Base-by-base conservation (phyloP, 805 yeast genomes). In the Ogataea nitratoaversa region DNA sequence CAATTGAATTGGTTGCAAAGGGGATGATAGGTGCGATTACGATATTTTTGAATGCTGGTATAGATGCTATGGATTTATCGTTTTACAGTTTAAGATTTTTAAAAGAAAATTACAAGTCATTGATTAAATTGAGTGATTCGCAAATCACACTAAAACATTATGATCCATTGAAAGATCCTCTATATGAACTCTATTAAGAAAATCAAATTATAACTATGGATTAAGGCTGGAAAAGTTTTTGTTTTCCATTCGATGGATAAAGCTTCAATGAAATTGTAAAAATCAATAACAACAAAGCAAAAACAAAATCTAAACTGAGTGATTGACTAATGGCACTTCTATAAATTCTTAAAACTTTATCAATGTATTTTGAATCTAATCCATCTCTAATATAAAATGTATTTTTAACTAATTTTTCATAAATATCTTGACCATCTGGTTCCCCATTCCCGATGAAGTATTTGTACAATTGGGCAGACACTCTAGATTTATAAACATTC, bases 1-100 rank as follows among this genome's bases (percentile, higher is more conserved):
- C 67, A 1, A 27, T 42, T 4, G 53, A 56, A 2, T 16, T 65
- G 3, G 67, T 63, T 17, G 61, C 64, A 1, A 50, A 53, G 32
- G 53, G 66, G 2, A 67, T 67, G 68, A 38, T 67, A 9, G 56
- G 60, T 3, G 69, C 70, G 1, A 56, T 66, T 6, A 40, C 52
- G 0, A 50, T 66, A 1, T 65, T 53, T 39, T 39, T 53, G 1
- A 42, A 48, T 27, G 39, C 39, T 19, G 35, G 36, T 17, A 20
- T 46, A 16, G 8, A 16, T 3, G 36, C 48, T n/a, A 27, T 50
- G 9, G 52, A 57, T 33, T 47, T 47, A 30, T 51, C 63, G 1
- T 19, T 57, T 13, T 41, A 47, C 17, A 50, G 56, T 25, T 42
- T 60, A 32, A 48, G 49, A 24, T 60, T 50, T 41, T 38, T 53